Evolutionary conservation across 2,329 filamentous ascomycete species (phyloP).

Genomic region (Macrophomina pseudophaseolina): DNA sequence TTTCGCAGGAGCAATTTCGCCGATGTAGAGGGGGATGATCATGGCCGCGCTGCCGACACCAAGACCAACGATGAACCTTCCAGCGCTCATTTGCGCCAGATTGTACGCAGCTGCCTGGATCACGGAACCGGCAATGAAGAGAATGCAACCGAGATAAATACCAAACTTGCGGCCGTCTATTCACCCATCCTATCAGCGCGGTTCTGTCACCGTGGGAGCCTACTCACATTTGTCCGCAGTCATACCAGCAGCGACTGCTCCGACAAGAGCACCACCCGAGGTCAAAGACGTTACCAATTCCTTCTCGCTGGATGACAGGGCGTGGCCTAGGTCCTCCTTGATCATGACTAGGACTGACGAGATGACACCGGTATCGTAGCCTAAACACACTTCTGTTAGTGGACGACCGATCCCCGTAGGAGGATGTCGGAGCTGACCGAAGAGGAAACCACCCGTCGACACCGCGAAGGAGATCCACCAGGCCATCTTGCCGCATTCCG

Average conservation of each 20-base stretch:
- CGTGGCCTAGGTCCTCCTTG: slow-evolving; percentile 30
- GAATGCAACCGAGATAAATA: slow-evolving; percentile 30
- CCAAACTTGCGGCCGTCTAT: slow-evolving; percentile 39
- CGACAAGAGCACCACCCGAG: slow-evolving; percentile 45
- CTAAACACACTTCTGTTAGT: not conserved
- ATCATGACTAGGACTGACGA: slow-evolving; percentile 45
- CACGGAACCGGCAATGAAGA: slow-evolving; percentile 37
- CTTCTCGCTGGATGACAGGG: slow-evolving; percentile 34
- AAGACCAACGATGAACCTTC: slow-evolving; percentile 39
- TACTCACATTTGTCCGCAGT: slow-evolving; percentile 39
- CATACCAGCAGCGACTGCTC: slow-evolving; percentile 44
- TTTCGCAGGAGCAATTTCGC: slow-evolving; percentile 35
- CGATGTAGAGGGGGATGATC: slow-evolving; percentile 38
- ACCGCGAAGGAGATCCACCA: slow-evolving; percentile 30
- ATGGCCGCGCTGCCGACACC: slow-evolving; percentile 40
- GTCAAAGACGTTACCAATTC: slow-evolving; percentile 47
- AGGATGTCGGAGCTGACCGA: slow-evolving; percentile 20
- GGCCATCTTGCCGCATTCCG: slow-evolving; percentile 28
- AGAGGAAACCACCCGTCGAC: slow-evolving; percentile 31
- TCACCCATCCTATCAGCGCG: not conserved
- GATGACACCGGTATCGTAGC: slow-evolving; percentile 47
- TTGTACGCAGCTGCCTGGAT: slow-evolving; percentile 38
- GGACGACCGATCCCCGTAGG: too few species aligned
- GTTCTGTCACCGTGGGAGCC: too few species aligned
- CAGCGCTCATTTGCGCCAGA: slow-evolving; percentile 36